Base-by-base conservation (phyloP, 164 flowering plant genomes). In the Santalum album region DNA sequence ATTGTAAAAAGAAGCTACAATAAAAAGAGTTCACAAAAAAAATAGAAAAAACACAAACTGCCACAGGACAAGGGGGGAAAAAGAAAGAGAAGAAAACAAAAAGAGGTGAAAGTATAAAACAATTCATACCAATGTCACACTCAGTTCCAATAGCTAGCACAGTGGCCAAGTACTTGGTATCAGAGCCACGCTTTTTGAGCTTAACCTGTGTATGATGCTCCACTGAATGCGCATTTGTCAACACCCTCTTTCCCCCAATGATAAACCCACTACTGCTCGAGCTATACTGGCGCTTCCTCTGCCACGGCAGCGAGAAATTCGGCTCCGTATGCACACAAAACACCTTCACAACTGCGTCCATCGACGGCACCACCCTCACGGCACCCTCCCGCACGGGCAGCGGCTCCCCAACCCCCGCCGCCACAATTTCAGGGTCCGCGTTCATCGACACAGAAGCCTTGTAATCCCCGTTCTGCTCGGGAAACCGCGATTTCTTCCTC, bases 301-400 rank as follows among this genome's bases (percentile, higher is more conserved):
- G 99, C 99, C 99, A 92, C 34, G 97, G 99, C 36, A 92, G 66
- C 57, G 99, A 92, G 70, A 87, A 92, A 68, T 92, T 92, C 16
- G 99, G 99, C 69, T 85, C 92, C 1, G 97, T 85, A 39, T 92
- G 99, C 10, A 83, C 90, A 47, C 99, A 92, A 47, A 92, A 92
- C 61, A 92, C 97, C 87, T 92, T 92, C 66, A 92, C 97, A 40
- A 92, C 95, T 9, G 99, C 83, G 53, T 89, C 96, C 99, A 92
- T 92, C 7, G 86, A 76, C 25, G 91, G 95, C 42, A 80, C 71
- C 22, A 69, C 87, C 64, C 82, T 78, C 19, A 65, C 68, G 36
- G 59, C 72, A 25, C 34, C 45, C 46, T 60, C 78, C 67, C 66
- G 29, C 1, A 55, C 34, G 48, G n/a, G n/a, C 17, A 29, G 62